A percentile compares a stretch with the other conserved stretches of the same genome.
Evolutionary conservation across 1,284 basidiomycete species (phyloP).

Genomic region (Agaricales sp.): DNA sequence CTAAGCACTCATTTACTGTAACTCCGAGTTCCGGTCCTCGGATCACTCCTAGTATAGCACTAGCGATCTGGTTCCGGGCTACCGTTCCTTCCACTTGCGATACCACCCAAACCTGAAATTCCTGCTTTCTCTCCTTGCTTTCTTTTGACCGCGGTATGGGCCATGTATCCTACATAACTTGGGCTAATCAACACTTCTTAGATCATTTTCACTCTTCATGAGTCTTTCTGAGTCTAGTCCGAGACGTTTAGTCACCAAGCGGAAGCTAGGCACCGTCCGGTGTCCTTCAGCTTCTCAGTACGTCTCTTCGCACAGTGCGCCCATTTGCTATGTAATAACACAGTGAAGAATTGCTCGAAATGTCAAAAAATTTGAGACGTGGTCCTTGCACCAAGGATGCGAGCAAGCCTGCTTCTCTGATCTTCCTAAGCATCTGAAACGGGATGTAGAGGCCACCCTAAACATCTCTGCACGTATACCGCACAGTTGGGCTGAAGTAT

Average conservation of each 20-base stretch:
- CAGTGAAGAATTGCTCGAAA: slow-evolving; percentile 30
- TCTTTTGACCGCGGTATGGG: too few relatives aligned
- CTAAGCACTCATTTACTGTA: too few relatives aligned
- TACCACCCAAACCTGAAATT: too few relatives aligned
- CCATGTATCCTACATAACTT: too few relatives aligned
- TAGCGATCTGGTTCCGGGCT: too few relatives aligned
- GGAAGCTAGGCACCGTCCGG: not conserved
- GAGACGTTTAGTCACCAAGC: not conserved
- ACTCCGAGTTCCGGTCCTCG: too few relatives aligned
- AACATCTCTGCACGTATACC: slow-evolving; percentile 20
- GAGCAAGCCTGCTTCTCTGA: slow-evolving; percentile 27
- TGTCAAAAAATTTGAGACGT: slow-evolving; percentile 28
- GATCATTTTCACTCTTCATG: too few relatives aligned
- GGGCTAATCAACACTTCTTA: too few relatives aligned
- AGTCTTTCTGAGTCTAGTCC: not conserved
- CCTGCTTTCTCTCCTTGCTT: too few relatives aligned
- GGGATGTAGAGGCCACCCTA: slow-evolving; percentile 23
- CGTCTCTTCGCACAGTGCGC: not conserved
- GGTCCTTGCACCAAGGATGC: slow-evolving; percentile 27
- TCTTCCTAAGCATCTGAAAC: slow-evolving; percentile 21
- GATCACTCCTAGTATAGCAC: too few relatives aligned
- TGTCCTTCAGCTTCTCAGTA: not conserved
- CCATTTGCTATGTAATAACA: not conserved
- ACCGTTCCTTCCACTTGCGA: too few relatives aligned
- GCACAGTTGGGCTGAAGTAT: slow-evolving; percentile 22